Percentiles rank a stretch among this genome's conserved stretches.
phyloP scores from a whole-genome alignment of 1,284 basidiomycete genomes.

The Exobasidium cylindrosporum region DNA sequence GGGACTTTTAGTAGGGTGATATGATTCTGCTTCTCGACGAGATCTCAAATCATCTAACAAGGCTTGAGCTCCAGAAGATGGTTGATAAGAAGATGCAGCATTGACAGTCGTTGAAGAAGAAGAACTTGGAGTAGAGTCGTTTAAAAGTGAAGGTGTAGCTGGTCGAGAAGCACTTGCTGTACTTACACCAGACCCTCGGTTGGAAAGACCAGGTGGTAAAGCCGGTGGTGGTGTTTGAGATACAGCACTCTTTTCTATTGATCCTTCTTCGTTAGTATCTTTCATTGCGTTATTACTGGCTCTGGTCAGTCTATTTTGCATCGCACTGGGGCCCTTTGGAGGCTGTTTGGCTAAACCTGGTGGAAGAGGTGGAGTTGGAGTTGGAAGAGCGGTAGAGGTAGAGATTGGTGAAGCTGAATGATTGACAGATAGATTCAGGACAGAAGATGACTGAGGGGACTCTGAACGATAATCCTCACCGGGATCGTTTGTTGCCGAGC shows the following conservation, averaged over 20 bases:
- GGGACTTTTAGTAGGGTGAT: constrained; percentile 28
- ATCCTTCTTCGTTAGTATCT: not conserved
- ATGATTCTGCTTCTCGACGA: constrained; percentile 70
- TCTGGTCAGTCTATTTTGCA: not conserved
- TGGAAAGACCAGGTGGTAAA: constrained; percentile 5
- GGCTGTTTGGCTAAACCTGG: constrained; percentile 15
- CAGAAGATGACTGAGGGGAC: not conserved
- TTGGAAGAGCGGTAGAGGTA: constrained; percentile 2
- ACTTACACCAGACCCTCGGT: not conserved
- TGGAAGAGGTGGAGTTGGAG: constrained; percentile 16
- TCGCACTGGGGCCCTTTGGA: constrained; percentile 7
- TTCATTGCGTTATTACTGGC: not conserved
- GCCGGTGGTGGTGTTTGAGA: not conserved
- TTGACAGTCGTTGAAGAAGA: constrained; percentile 28
- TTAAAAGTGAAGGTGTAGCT: constrained; percentile 8
- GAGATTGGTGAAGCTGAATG: not conserved
- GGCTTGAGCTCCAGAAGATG: constrained; percentile 77
- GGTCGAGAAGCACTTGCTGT: constrained; percentile 1
- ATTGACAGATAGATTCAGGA: no score
- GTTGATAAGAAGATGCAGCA: constrained; percentile 67
- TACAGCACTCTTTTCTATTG: not conserved
- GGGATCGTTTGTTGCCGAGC: not conserved
- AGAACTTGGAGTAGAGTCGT: constrained; percentile 21
- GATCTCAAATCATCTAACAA: constrained; percentile 77
- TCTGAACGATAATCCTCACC: not conserved